Percentiles rank a stretch among this genome's conserved stretches.
Conservation (phyloP, 192 early-diverging fungal species). For the Backusella morwellensis region DNA sequence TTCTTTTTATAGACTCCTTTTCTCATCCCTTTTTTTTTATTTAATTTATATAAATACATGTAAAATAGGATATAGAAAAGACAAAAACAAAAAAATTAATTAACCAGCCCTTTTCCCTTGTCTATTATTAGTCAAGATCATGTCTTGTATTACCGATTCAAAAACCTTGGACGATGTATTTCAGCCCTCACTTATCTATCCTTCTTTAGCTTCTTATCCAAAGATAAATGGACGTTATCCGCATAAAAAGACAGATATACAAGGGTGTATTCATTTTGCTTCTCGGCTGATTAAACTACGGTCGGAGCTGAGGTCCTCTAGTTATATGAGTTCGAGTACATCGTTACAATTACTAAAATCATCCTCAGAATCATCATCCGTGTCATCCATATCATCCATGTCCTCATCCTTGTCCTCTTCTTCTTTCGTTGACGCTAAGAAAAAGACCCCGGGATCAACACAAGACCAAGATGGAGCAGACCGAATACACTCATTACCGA, state of each 20-base stretch:
- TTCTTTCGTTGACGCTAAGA: neutral
- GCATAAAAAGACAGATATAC: neutral
- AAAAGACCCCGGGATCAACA: neutral
- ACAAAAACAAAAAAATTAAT: neutral
- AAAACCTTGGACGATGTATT: neutral
- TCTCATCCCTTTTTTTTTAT: neutral
- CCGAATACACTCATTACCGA: neutral
- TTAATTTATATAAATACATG: neutral
- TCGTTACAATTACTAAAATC: neutral
- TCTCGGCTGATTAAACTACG: neutral
- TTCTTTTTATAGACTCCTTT: neutral
- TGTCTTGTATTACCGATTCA: conserved; percentile 1
- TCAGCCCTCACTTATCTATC: conserved; percentile 4
- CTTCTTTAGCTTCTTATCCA: neutral
- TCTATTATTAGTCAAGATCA: neutral
- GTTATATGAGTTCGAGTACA: conserved; percentile 5
- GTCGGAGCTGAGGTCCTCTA: conserved; percentile 1
- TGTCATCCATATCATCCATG: neutral
- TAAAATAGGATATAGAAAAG: neutral
- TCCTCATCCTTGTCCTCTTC: neutral
- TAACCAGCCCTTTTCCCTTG: neutral
- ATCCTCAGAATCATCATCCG: neutral
- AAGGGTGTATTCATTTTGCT: conserved; percentile 6
- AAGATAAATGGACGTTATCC: neutral
- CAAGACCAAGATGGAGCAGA: neutral